phyloP scores from a whole-genome alignment of 1,284 basidiomycete species.

The Pseudozyma sp. region DNA sequence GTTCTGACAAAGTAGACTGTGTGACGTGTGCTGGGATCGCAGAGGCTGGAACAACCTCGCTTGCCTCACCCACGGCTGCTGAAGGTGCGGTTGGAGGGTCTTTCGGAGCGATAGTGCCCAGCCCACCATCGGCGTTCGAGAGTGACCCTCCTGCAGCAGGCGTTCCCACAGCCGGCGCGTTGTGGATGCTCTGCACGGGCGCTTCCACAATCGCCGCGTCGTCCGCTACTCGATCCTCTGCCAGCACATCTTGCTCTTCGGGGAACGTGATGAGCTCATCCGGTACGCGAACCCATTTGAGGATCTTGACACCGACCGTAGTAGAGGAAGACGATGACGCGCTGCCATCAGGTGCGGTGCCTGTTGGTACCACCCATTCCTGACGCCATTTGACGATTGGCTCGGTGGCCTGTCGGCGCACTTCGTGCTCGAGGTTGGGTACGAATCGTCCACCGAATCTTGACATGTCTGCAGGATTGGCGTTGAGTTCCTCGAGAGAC shows the following conservation, averaged over 20 bases:
- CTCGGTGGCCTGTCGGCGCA: conserved; percentile 36
- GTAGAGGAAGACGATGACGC: conserved; percentile 16
- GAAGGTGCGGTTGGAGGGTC: conserved; percentile 22
- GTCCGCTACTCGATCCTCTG: conserved; percentile 25
- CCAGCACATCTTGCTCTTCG: conserved; percentile 40
- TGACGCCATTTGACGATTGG: conserved; percentile 44
- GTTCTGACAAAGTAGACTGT: conserved; percentile 14
- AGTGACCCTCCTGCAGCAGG: conserved; percentile 11
- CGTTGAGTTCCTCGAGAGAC: neutral
- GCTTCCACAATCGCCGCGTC: conserved; percentile 42
- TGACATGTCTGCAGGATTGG: conserved; percentile 20
- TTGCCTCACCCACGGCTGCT: neutral
- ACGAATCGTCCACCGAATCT: conserved; percentile 39
- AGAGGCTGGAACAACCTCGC: conserved; percentile 18
- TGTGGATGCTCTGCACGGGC: conserved; percentile 47
- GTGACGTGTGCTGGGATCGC: conserved; percentile 35
- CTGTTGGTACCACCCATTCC: conserved; percentile 27
- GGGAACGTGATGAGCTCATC: conserved; percentile 18
- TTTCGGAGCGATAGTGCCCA: conserved; percentile 41
- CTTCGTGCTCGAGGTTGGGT: conserved; percentile 49
- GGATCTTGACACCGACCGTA: conserved; percentile 26
- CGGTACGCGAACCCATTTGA: conserved; percentile 37
- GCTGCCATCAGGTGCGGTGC: conserved; percentile 10
- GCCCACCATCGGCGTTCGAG: conserved; percentile 23
- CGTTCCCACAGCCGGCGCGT: conserved; percentile 25